Percentiles rank a stretch among this genome's conserved stretches.
These are phyloP conservation scores for Colletotrichum chlorophyti DNA, from an alignment of 2,329 filamentous ascomycete genomes.

Conservation along the genomic window DNA sequence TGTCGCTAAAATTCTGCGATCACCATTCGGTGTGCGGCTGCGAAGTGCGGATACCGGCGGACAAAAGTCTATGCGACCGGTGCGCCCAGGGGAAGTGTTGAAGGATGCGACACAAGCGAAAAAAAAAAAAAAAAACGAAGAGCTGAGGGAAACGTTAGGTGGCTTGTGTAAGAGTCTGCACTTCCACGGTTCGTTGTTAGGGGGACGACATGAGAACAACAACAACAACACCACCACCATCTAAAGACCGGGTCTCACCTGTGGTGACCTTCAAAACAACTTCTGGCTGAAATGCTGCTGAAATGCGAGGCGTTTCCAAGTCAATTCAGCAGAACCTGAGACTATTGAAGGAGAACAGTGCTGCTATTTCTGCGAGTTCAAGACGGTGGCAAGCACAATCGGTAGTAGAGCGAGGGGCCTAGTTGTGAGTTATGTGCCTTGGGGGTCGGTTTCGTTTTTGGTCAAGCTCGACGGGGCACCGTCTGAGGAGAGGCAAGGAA, in stretches of 20 bases:
- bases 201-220: background rate
- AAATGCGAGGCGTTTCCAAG: slow-evolving; percentile 3
- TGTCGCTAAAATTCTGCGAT: slow-evolving; percentile 32
- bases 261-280: background rate
- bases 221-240: background rate
- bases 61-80: slow-evolving; percentile 28
- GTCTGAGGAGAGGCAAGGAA: background rate
- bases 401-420: slow-evolving; percentile 3
- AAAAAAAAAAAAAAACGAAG: background rate
- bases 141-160: background rate
- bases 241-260: background rate
- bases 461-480: too few relatives aligned
- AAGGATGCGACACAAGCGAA: background rate
- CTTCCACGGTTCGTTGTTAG: background rate
- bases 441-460: background rate
- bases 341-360: background rate
- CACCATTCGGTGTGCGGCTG: slow-evolving; percentile 30
- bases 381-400: slow-evolving; percentile 5
- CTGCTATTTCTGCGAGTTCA: background rate
- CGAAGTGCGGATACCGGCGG: slow-evolving; percentile 26
- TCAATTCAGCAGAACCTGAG: background rate
- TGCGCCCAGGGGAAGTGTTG: slow-evolving; percentile 26
- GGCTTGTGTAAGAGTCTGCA: background rate
- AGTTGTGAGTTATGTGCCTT: background rate
- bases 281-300: background rate